Evolutionary conservation across 148 eudicot species (phyloP).

Genomic region (Persicaria tinctoria): DNA sequence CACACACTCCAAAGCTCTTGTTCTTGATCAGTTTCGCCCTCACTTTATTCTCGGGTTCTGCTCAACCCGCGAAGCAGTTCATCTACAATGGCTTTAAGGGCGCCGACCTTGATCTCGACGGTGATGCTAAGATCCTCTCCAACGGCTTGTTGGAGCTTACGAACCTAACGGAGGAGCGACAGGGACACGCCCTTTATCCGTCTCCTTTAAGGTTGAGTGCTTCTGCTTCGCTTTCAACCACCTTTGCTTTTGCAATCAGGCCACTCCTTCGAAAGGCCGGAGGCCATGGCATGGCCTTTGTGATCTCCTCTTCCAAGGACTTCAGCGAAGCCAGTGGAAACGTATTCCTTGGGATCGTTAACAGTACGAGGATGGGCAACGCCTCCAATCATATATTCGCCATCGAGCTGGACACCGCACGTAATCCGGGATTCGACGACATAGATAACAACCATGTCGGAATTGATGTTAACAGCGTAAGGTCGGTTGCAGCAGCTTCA

Average conservation of each 20-base stretch:
- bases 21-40: too few species aligned
- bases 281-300: constrained; percentile 16
- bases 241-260: constrained; percentile 14
- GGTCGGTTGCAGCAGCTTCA: background rate
- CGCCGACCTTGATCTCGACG: background rate
- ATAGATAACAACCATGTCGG: constrained; percentile 21
- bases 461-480: background rate
- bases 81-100: background rate
- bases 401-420: constrained; percentile 6
- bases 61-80: background rate
- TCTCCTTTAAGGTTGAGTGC: background rate
- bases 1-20: too few species aligned
- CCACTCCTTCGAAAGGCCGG: background rate
- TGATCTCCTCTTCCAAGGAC: constrained; percentile 9
- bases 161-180: background rate
- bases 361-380: too few species aligned
- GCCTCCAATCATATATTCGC: too few species aligned
- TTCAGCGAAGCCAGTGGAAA: too few species aligned
- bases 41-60: too few species aligned
- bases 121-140: background rate
- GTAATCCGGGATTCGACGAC: background rate
- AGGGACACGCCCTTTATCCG: background rate
- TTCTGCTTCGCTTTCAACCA: constrained; percentile 11
- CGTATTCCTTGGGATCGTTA: too few species aligned
- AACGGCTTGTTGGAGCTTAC: constrained; percentile 8